A percentile compares a stretch with the other conserved stretches of the same genome.
Conservation (phyloP, 139 green algal species). For the Pleodorina starrii region DNA sequence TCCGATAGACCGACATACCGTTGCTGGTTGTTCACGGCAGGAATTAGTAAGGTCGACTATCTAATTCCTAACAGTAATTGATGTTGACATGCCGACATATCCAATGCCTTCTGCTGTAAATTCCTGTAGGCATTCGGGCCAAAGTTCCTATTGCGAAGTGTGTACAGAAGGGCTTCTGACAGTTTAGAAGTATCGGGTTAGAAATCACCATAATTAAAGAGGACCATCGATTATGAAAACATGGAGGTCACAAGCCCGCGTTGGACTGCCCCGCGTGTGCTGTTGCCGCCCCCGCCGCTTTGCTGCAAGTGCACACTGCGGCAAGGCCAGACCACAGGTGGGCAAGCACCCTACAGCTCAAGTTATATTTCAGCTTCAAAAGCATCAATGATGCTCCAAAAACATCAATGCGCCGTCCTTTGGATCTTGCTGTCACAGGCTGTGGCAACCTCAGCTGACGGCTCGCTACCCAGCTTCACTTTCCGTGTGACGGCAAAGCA, state of each 20-base stretch:
- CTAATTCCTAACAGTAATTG: too few relatives aligned
- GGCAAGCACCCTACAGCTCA: neutral
- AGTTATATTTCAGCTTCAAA: neutral
- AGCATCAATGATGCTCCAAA: neutral
- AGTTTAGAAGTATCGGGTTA: too few relatives aligned
- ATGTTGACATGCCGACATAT: too few relatives aligned
- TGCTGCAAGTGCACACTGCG: neutral
- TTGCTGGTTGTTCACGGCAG: too few relatives aligned
- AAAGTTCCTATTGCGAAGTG: too few relatives aligned
- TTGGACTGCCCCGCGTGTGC: neutral
- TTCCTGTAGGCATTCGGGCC: too few relatives aligned
- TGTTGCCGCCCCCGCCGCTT: neutral
- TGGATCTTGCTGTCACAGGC: neutral
- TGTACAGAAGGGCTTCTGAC: too few relatives aligned
- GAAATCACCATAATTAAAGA: too few relatives aligned
- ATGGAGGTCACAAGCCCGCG: neutral
- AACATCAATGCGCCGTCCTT: neutral
- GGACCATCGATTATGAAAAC: neutral
- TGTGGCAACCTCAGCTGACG: neutral
- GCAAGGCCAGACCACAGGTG: neutral
- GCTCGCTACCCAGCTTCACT: neutral
- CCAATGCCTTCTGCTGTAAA: too few relatives aligned
- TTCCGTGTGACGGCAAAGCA: conserved; percentile 23
- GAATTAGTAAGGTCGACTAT: too few relatives aligned
- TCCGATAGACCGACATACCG: too few relatives aligned